A percentile compares a stretch with the other conserved stretches of the same genome.
These are phyloP conservation scores for Zoysia matrella DNA, from an alignment of 202 grass and related monocot species.

Conservation along the genomic window DNA sequence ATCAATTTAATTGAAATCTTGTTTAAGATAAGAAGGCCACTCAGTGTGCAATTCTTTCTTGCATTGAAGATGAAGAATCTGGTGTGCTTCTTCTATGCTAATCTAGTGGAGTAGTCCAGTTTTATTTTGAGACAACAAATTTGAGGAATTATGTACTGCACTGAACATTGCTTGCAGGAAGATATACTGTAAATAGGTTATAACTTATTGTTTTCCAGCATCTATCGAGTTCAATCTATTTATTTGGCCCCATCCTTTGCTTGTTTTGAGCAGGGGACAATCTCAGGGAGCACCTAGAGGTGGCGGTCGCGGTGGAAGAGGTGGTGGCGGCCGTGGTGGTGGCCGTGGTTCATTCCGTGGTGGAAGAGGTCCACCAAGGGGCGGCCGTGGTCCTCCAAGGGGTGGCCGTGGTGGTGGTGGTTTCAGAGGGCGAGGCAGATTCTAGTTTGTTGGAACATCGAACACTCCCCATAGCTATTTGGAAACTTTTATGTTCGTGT, in stretches of 20 bases:
- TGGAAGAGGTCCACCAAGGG: conserved; percentile 82
- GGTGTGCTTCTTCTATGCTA: background rate
- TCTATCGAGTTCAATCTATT: background rate
- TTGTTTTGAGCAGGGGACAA: conserved; percentile 57
- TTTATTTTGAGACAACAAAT: background rate
- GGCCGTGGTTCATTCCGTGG: conserved; percentile 75
- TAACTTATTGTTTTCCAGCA: background rate
- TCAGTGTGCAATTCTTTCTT: background rate
- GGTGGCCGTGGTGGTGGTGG: conserved; percentile 58
- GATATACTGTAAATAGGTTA: too few relatives aligned
- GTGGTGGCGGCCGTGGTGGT: conserved; percentile 25
- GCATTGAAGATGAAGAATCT: background rate
- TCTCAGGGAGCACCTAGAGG: conserved; percentile 58
- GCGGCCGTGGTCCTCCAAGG: conserved; percentile 64
- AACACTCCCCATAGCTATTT: background rate
- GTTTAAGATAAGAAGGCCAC: background rate
- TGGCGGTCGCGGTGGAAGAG: conserved; percentile 67
- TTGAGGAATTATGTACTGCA: too few relatives aligned
- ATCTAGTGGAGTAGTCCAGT: background rate
- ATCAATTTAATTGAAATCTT: background rate
- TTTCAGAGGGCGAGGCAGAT: conserved; percentile 90
- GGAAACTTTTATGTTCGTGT: background rate
- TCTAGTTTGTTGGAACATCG: conserved; percentile 38
- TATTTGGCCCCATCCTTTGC: background rate
- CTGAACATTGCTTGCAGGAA: background rate